Evolutionary conservation across 768 basidiomycete genomes (phyloP).

Genomic region (Thelephora ganbajun): DNA sequence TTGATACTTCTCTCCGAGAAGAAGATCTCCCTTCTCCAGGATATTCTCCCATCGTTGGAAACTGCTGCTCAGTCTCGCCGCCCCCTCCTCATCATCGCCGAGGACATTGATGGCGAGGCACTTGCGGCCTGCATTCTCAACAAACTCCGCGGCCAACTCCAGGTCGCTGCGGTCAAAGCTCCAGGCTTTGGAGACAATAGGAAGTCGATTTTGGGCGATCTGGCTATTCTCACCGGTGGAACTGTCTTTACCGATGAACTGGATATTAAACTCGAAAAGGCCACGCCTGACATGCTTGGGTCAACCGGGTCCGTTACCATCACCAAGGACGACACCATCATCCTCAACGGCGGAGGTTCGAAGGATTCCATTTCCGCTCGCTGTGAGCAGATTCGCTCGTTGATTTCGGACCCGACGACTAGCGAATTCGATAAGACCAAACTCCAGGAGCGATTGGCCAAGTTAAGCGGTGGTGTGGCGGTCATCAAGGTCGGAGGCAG

Average conservation of each 20-base stretch:
- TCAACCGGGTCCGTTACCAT: slow-evolving; percentile 84
- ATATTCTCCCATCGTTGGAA: slow-evolving; percentile 88
- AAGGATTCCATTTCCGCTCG: slow-evolving; percentile 85
- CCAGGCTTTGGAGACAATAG: slow-evolving; percentile 99
- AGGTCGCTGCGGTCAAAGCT: slow-evolving; percentile 90
- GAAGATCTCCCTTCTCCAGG: slow-evolving; percentile 91
- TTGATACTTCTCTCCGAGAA: slow-evolving; percentile 89
- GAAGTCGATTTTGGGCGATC: slow-evolving; percentile 93
- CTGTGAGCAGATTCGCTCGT: slow-evolving; percentile 87
- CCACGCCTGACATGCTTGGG: slow-evolving; percentile 79
- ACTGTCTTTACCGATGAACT: slow-evolving; percentile 96
- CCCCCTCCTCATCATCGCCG: slow-evolving; percentile 91
- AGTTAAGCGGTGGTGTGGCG: slow-evolving; percentile 91
- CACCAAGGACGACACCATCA: slow-evolving; percentile 95
- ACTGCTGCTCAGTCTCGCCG: slow-evolving; percentile 69
- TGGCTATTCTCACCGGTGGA: slow-evolving; percentile 94
- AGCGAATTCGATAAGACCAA: slow-evolving; percentile 90
- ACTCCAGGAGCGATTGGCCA: slow-evolving; percentile 93
- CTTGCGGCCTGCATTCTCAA: slow-evolving; percentile 97
- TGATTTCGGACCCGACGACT: slow-evolving; percentile 73
- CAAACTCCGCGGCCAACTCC: slow-evolving; percentile 96
- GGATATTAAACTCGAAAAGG: slow-evolving; percentile 93
- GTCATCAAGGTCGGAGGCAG: slow-evolving; percentile 96
- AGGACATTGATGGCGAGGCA: slow-evolving; percentile 96
- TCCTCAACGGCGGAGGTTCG: slow-evolving; percentile 87